Evolutionary conservation across 2,329 filamentous ascomycete genomes (phyloP).

Genomic region (Colletotrichum lindemuthianum): DNA sequence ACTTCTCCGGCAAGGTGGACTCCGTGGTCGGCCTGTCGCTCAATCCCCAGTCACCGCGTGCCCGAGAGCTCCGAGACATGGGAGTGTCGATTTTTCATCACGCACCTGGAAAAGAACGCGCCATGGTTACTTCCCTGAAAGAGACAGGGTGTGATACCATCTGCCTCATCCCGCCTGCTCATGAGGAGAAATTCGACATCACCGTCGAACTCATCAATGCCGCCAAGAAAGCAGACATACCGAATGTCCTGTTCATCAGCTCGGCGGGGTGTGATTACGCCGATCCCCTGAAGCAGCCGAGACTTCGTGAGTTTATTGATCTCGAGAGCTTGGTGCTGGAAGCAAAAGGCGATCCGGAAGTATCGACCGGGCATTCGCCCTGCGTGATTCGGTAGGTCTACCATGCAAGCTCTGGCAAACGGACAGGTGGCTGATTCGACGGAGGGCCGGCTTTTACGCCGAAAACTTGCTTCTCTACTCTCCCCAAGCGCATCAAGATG

Average conservation of each 20-base stretch:
- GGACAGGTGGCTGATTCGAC: background rate
- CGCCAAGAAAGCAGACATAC: conserved; percentile 54
- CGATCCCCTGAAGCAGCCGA: conserved; percentile 57
- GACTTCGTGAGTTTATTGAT: conserved; percentile 61
- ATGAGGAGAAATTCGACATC: conserved; percentile 57
- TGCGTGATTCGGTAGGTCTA: conserved; percentile 55
- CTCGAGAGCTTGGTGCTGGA: conserved; percentile 55
- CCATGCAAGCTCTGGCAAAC: background rate
- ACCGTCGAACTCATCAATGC: conserved; percentile 55
- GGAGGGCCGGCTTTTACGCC: conserved; percentile 60
- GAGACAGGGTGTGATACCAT: conserved; percentile 57
- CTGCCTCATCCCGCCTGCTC: conserved; percentile 59
- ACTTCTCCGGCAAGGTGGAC: conserved; percentile 53
- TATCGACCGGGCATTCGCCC: conserved; percentile 52
- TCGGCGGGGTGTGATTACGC: conserved; percentile 61
- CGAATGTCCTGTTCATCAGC: conserved; percentile 59
- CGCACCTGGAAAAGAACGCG: conserved; percentile 50
- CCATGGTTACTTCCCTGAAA: conserved; percentile 51
- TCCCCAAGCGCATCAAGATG: conserved; percentile 55
- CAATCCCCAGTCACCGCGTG: conserved; percentile 48
- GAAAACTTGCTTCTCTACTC: conserved; percentile 62
- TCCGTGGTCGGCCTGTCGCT: conserved; percentile 54
- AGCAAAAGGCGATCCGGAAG: conserved; percentile 54
- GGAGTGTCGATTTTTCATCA: conserved; percentile 55
- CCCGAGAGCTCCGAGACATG: conserved; percentile 52